phyloP scores from a whole-genome alignment of 2,329 filamentous ascomycete genomes.

The Neonectria ditissima region DNA sequence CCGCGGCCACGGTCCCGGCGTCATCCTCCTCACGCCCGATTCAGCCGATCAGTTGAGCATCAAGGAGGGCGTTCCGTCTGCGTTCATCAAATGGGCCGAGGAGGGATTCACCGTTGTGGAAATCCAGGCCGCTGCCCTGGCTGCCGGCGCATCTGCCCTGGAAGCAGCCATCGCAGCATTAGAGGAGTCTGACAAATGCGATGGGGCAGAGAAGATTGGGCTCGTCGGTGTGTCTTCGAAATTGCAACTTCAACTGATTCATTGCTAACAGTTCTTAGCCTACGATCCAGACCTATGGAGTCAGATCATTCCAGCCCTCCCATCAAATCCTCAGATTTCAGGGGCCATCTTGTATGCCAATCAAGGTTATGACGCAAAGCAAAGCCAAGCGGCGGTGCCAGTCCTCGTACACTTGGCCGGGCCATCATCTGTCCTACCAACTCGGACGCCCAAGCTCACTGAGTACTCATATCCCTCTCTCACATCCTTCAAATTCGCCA shows the following conservation, averaged over 20 bases:
- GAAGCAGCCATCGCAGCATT: constrained; percentile 37
- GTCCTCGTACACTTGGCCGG: constrained; percentile 36
- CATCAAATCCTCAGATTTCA: constrained; percentile 36
- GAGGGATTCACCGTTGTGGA: constrained; percentile 74
- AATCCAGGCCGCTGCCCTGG: constrained; percentile 51
- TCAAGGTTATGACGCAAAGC: constrained; percentile 11
- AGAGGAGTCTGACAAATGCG: constrained; percentile 44
- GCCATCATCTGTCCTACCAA: constrained; percentile 12
- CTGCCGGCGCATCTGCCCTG: constrained; percentile 26
- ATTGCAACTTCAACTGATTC: background rate
- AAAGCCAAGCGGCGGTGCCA: constrained; percentile 23
- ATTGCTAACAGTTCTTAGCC: constrained; percentile 16
- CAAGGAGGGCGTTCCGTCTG: constrained; percentile 59
- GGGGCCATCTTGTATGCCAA: constrained; percentile 40
- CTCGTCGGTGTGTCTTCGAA: constrained; percentile 49
- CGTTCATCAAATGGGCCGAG: constrained; percentile 76
- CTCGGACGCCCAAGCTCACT: constrained; percentile 6
- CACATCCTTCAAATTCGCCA: constrained; percentile 54
- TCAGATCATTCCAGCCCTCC: constrained; percentile 33
- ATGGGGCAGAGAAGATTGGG: constrained; percentile 54
- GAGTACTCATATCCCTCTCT: constrained; percentile 56
- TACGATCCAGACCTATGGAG: constrained; percentile 41
- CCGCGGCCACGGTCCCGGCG: constrained; percentile 52
- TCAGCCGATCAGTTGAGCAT: constrained; percentile 36
- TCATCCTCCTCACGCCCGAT: constrained; percentile 48